Conservation (phyloP, 2,329 filamentous ascomycete genomes). For the Alternaria solani region DNA sequence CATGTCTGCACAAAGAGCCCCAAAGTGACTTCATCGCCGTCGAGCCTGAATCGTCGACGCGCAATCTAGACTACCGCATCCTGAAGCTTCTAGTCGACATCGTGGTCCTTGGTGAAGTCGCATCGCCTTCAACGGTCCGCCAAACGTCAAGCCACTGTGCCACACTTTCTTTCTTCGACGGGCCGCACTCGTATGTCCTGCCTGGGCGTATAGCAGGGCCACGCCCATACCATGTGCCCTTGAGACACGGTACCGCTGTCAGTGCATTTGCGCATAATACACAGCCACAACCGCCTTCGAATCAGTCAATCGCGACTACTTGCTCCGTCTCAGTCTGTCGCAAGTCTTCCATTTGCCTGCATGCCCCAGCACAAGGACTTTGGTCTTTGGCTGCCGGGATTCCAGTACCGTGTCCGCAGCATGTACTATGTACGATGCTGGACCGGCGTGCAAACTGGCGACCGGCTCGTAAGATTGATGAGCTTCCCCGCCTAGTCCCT, state of each 20-base stretch:
- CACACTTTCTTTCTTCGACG: constrained; percentile 3
- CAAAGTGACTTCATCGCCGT: constrained; percentile 14
- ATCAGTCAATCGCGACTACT: background rate
- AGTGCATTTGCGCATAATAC: constrained; percentile 18
- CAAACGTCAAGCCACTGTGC: constrained; percentile 7
- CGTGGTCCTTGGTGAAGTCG: background rate
- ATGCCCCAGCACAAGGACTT: background rate
- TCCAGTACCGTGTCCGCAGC: background rate
- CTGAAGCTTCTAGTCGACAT: constrained; percentile 6
- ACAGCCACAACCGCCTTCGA: constrained; percentile 18
- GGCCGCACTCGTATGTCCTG: background rate
- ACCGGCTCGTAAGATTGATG: constrained; percentile 14
- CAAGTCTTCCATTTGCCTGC: background rate
- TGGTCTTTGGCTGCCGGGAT: constrained; percentile 11
- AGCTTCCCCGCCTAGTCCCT: constrained; percentile 9
- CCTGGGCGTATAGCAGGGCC: background rate
- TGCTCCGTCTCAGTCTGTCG: constrained; percentile 7
- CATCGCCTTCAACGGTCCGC: constrained; percentile 11
- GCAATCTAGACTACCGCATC: constrained; percentile 13
- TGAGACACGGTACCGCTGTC: constrained; percentile 14
- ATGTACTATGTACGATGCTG: constrained; percentile 4
- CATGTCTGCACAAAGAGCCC: constrained; percentile 24
- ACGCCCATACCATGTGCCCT: constrained; percentile 14
- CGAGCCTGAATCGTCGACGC: constrained; percentile 6
- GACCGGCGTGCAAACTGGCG: background rate